A percentile compares a stretch with the other conserved stretches of the same genome.
Evolutionary conservation across 768 basidiomycete genomes (phyloP).

Genomic region (Sporobolomyces pararoseus): DNA sequence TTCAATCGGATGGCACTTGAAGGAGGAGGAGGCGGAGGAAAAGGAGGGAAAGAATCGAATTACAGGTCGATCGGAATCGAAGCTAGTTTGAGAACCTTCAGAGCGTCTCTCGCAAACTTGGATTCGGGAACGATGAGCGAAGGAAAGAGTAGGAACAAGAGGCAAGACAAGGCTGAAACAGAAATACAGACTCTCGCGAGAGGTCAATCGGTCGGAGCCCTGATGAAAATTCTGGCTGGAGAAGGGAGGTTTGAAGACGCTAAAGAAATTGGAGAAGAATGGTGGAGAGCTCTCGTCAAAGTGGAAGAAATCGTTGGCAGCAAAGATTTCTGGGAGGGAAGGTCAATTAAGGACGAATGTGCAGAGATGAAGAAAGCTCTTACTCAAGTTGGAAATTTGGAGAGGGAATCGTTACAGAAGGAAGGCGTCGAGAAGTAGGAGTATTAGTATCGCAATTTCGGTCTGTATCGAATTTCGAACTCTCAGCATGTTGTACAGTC

Average conservation of each 20-base stretch:
- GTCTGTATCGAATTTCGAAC: no score
- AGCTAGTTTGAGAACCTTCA: slow-evolving; percentile 21
- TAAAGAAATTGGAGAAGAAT: slow-evolving; percentile 22
- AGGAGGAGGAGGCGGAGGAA: background rate
- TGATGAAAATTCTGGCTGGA: slow-evolving; percentile 8
- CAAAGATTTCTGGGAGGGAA: slow-evolving; percentile 8
- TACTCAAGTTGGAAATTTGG: background rate
- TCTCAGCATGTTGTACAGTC: background rate
- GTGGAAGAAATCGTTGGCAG: background rate
- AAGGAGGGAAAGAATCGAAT: background rate
- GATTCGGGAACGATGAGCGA: background rate
- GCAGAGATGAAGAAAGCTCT: slow-evolving; percentile 24
- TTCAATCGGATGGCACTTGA: slow-evolving; percentile 23
- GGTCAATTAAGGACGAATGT: slow-evolving; percentile 3
- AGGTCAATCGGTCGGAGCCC: background rate
- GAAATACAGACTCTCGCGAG: background rate
- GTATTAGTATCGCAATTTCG: background rate
- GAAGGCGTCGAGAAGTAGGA: background rate
- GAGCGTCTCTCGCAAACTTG: background rate
- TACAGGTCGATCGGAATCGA: slow-evolving; percentile 7
- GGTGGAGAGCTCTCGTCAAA: slow-evolving; percentile 15
- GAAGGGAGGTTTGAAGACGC: slow-evolving; percentile 21
- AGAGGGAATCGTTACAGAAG: background rate
- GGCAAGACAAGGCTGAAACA: background rate
- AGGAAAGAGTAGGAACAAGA: background rate